These are phyloP conservation scores for Tinospora cordifolia DNA, from an alignment of 164 flowering plant genomes.

Conservation along the genomic window DNA sequence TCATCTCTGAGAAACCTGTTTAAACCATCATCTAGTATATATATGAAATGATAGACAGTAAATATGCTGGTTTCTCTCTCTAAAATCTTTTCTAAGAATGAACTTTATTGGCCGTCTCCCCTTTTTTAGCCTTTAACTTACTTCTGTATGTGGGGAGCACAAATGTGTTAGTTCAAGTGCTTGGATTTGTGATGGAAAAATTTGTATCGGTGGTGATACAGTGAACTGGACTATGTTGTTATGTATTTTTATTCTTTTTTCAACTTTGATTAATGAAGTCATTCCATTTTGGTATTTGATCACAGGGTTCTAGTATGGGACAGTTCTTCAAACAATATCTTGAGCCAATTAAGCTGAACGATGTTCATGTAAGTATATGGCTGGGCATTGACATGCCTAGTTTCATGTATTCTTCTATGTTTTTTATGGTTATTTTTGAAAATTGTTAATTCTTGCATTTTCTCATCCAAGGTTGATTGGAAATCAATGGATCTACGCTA, in stretches of 20 bases:
- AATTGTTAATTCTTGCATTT: background rate
- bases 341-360: slow-evolving; percentile 85
- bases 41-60: background rate
- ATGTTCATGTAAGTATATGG: slow-evolving; percentile 48
- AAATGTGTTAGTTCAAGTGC: background rate
- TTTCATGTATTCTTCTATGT: background rate
- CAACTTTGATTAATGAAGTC: background rate
- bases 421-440: slow-evolving; percentile 3
- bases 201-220: background rate
- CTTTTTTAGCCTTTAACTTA: background rate
- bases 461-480: slow-evolving; percentile 69
- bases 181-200: background rate
- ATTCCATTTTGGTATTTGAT: background rate
- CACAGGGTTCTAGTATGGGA: slow-evolving; percentile 92
- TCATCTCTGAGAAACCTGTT: too few relatives aligned
- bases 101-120: background rate
- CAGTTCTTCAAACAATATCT: slow-evolving; percentile 90
- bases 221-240: background rate
- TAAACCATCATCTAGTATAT: background rate
- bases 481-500: slow-evolving; percentile 85
- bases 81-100: background rate
- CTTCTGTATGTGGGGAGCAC: too few relatives aligned
- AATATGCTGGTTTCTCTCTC: background rate
- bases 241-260: background rate
- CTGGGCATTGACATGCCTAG: background rate